Base-by-base conservation (phyloP, 164 flowering plant species). In the Buxus sempervirens region DNA sequence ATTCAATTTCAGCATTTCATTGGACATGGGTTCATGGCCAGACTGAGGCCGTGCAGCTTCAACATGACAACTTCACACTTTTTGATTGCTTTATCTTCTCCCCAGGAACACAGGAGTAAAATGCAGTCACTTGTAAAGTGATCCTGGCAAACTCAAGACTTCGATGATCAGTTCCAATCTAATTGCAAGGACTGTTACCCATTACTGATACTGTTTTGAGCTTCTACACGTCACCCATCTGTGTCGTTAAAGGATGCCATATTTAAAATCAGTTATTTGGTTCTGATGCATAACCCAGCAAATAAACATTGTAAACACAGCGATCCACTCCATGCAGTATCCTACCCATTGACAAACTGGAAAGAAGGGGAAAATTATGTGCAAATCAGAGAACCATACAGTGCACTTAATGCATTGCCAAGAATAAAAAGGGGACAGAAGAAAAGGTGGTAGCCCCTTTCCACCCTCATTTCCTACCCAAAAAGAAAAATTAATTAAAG, bases 121-220 rank as follows among this genome's bases (percentile, higher is more conserved):
- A 83, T 10, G 84, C 81, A 62, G 82, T 84, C 74, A 80, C 82
- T 64, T 26, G 72, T 25, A 78, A 69, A 55, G 81, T 72, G 85
- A 85, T n/a, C 80, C 76, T 6, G 21, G 51, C 58, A 80, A 26
- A 54, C 77, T 69, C 13, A 62, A 72, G 15, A 73, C 82, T 71
- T 75, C 75, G 61, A 76, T 64, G 48, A 74, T 82, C 68, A 80
- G 76, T 57, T 85, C 89, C 70, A 84, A 3, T 48, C 61, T 70
- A 36, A 69, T 58, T 28, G 85, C 81, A 75, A 69, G 76, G 70
- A 86, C 90, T 24, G 49, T 69, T 19, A 82, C 77, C 54, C 76
- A 75, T 65, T 67, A 28, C 54, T 66, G 49, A 70, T 75, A 42
- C 69, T 62, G 63, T 72, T 66, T 63, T 64, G 78, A 53, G 62